These are phyloP conservation scores for Lentinula detonsa DNA, from an alignment of 768 basidiomycete genomes.

Conservation along the genomic window DNA sequence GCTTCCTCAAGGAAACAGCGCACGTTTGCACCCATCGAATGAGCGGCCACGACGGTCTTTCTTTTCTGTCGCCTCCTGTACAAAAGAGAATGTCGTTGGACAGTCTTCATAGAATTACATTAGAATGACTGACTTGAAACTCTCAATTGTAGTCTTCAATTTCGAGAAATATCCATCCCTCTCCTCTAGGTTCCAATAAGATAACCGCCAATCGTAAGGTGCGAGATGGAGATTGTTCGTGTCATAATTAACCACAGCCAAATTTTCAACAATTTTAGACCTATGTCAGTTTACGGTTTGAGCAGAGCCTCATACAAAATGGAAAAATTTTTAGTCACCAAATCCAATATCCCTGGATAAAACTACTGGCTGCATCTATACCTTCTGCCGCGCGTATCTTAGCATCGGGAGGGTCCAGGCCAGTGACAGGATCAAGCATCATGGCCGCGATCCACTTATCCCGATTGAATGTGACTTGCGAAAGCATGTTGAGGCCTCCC, in stretches of 20 bases:
- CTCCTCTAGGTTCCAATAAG: constrained; percentile 79
- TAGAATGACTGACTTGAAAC: constrained; percentile 48
- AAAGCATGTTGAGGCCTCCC: constrained; percentile 79
- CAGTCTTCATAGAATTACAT: background rate
- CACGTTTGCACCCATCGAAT: constrained; percentile 84
- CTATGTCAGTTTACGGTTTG: constrained; percentile 25
- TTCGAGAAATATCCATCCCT: constrained; percentile 86
- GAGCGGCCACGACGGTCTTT: constrained; percentile 79
- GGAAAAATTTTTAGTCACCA: constrained; percentile 43
- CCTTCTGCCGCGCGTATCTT: constrained; percentile 93
- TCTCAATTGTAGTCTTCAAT: constrained; percentile 77
- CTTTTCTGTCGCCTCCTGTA: constrained; percentile 59
- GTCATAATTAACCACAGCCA: constrained; percentile 90
- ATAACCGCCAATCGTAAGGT: constrained; percentile 88
- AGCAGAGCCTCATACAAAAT: background rate
- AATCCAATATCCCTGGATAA: constrained; percentile 92
- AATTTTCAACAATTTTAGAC: constrained; percentile 92
- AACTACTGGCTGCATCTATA: constrained; percentile 81
- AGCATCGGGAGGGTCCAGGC: constrained; percentile 78
- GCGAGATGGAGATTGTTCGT: constrained; percentile 82
- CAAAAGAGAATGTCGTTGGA: background rate
- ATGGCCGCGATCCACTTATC: constrained; percentile 89
- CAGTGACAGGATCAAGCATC: constrained; percentile 87
- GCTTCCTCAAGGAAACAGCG: constrained; percentile 14
- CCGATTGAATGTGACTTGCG: constrained; percentile 76